Percentiles rank a stretch among this genome's conserved stretches.
These are phyloP conservation scores for Nectriaceae sp. DNA, from an alignment of 2,329 filamentous ascomycete genomes.

Conservation along the genomic window DNA sequence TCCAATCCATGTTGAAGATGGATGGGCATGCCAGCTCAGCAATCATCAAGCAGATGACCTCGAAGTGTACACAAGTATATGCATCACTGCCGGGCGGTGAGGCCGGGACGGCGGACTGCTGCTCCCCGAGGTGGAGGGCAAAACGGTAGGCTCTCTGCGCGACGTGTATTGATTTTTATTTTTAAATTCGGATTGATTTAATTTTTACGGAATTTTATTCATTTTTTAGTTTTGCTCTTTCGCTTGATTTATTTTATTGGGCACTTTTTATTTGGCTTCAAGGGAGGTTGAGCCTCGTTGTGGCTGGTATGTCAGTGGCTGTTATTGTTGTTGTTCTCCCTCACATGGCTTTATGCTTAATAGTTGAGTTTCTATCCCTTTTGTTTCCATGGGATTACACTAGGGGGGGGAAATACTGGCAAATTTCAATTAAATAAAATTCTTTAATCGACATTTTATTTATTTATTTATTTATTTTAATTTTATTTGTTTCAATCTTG, in stretches of 20 bases:
- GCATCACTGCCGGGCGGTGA: not conserved
- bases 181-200: not conserved
- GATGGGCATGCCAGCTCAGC: slow-evolving; percentile 39
- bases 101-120: not conserved
- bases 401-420: too few relatives aligned
- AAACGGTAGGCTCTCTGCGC: not conserved
- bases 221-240: too few relatives aligned
- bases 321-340: too few relatives aligned
- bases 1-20: too few relatives aligned
- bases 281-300: too few relatives aligned
- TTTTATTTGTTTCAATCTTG: slow-evolving; percentile 10
- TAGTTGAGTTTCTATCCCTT: too few relatives aligned
- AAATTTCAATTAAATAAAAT: slow-evolving; percentile 1
- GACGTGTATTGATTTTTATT: not conserved
- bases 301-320: too few relatives aligned
- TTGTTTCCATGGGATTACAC: too few relatives aligned
- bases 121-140: not conserved
- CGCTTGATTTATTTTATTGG: too few relatives aligned
- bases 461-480: slow-evolving; percentile 9
- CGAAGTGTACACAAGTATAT: not conserved
- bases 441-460: slow-evolving; percentile 3
- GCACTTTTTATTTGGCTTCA: too few relatives aligned
- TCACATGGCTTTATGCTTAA: too few relatives aligned
- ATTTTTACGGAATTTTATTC: too few relatives aligned
- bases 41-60: slow-evolving; percentile 39